Evolutionary conservation across 169 alveolate species (phyloP).

Genomic region (Haemoproteus tartakovskyi): DNA sequence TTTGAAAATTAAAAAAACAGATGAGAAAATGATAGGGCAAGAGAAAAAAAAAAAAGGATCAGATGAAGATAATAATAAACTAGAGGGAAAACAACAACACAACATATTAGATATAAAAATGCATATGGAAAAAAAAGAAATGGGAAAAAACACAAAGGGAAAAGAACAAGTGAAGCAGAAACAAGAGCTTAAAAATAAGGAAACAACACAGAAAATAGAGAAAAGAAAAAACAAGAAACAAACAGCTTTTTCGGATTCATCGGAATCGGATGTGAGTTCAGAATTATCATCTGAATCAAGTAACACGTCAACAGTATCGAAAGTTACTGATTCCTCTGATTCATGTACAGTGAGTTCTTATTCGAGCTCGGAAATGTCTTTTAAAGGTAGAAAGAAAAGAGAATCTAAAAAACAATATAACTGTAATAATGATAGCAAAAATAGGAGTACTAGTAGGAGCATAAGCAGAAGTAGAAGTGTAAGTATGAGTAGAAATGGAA

Average conservation of each 20-base stretch:
- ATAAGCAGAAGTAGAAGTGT: too few relatives aligned
- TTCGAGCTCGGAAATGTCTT: too few relatives aligned
- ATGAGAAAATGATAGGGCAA: background rate
- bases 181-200: background rate
- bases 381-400: too few relatives aligned
- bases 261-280: background rate
- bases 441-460: too few relatives aligned
- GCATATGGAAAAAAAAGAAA: background rate
- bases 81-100: too few relatives aligned
- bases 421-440: too few relatives aligned
- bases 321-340: too few relatives aligned
- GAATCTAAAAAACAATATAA: too few relatives aligned
- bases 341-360: too few relatives aligned
- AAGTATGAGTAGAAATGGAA: too few relatives aligned
- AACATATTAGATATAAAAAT: background rate
- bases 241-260: background rate
- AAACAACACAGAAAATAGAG: background rate
- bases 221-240: background rate
- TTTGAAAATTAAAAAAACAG: slow-evolving; percentile 21
- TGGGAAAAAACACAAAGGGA: background rate
- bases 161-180: background rate
- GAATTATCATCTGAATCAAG: too few relatives aligned
- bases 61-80: background rate
- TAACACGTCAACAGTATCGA: too few relatives aligned
- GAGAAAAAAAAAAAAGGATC: background rate